phyloP scores from a whole-genome alignment of 208 protist species.

The Herpetomonas samuelpessoai region DNA sequence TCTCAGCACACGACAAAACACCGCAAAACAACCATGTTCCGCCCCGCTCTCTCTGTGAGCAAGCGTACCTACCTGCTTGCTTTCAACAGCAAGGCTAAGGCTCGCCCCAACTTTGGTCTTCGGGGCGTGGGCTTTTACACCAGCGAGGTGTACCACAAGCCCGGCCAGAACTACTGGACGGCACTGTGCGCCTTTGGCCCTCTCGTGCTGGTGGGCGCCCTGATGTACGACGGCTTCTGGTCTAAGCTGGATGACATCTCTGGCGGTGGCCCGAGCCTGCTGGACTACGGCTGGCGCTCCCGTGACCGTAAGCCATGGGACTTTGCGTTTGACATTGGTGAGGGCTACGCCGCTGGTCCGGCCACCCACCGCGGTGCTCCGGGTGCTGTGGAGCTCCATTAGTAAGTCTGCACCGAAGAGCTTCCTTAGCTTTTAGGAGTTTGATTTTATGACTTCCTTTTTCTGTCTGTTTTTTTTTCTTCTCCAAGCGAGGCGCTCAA shows the following conservation, averaged over 20 bases:
- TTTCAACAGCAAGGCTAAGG: constrained; percentile 86
- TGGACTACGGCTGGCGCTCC: constrained; percentile 78
- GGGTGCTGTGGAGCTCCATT: constrained; percentile 79
- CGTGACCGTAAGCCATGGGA: constrained; percentile 85
- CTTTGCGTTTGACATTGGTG: constrained; percentile 87
- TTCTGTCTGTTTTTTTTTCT: constrained; percentile 22
- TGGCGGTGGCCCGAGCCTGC: constrained; percentile 66
- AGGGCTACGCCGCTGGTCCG: constrained; percentile 81
- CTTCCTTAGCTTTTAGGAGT: constrained; percentile 6
- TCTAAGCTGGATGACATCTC: constrained; percentile 81
- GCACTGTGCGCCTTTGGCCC: constrained; percentile 42
- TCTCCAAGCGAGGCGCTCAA: background rate
- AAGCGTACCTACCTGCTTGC: constrained; percentile 80
- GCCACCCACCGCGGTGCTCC: constrained; percentile 59
- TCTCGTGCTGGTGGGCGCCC: constrained; percentile 62
- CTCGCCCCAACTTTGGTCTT: constrained; percentile 85
- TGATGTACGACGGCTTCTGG: constrained; percentile 84
- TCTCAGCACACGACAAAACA: background rate
- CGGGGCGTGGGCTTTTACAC: constrained; percentile 77
- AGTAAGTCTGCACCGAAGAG: constrained; percentile 5
- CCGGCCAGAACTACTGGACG: constrained; percentile 79
- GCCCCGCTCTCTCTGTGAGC: constrained; percentile 53
- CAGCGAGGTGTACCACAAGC: constrained; percentile 81
- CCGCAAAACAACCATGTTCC: constrained; percentile 46
- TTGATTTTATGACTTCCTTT: constrained; percentile 5